Base-by-base conservation (phyloP, 805 yeast genomes). In the Kurtzmaniella cleridarum region DNA sequence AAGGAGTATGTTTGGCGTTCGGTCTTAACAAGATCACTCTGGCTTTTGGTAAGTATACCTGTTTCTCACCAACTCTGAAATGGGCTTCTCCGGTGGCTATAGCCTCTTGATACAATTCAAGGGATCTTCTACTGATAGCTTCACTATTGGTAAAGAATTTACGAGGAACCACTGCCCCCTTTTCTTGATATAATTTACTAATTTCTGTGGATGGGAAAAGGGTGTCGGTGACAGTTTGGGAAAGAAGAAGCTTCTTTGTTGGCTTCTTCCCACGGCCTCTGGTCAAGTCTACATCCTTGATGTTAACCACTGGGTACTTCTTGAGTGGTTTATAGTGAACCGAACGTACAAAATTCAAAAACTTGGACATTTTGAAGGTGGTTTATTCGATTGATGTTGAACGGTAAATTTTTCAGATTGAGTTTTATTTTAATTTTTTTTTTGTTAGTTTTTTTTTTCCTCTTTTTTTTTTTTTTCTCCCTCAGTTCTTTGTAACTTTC, bases 1-100 rank as follows among this genome's bases (percentile, higher is more conserved):
- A 90, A 35, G 99, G 99, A 0, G 96, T 85, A 63, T 87, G 95
- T 55, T 86, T 86, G n/a, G 98, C 96, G 54, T 85, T 85, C 32
- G 97, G 96, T 56, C 95, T 76, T 45, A 93, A 65, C 26, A 91
- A 69, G 36, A 85, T 78, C 29, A 91, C 71, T 45, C 91, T 72
- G 1, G 95, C 96, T 45, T 79, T 79, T 26, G 98, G 98, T 60
- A 91, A 85, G 58, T 78, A 90, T 8, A 84, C 69, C 46, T 84
- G 71, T 47, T 75, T 78, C 5, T 78, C 81, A 52, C 98, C 98
- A 6, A 84, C 77, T 30, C 69, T 71, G 75, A 88, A 91, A 68
- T 89, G 96, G 2, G 96, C 82, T 47, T 71, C 71, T 30, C 82
- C 88, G 38, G 62, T 63, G 20, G 73, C 78, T 32, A 83, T 71